Evolutionary conservation across 306 rosid species (phyloP).

Genomic region (Betula pendula): DNA sequence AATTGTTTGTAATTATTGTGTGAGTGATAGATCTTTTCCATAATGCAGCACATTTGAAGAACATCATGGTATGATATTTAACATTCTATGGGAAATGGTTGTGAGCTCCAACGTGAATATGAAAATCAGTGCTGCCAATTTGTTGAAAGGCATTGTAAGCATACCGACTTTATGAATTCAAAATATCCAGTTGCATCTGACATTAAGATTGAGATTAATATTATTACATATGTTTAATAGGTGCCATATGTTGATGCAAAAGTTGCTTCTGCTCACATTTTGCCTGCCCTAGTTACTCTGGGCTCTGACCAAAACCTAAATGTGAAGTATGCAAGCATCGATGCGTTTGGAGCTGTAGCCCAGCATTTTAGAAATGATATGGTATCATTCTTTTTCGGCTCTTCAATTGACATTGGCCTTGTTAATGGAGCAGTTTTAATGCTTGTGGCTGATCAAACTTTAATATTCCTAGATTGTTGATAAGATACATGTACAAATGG

Average conservation of each 20-base stretch:
- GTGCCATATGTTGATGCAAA: constrained; percentile 85
- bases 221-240: constrained; percentile 37
- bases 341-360: constrained; percentile 93
- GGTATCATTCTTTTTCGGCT: constrained; percentile 48
- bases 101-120: constrained; percentile 72
- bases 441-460: constrained; percentile 31
- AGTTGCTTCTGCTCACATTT: constrained; percentile 86
- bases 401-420: constrained; percentile 21
- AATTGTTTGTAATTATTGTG: constrained; percentile 23
- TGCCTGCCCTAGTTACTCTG: constrained; percentile 93
- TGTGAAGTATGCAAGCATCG: constrained; percentile 96
- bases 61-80: constrained; percentile 72
- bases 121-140: constrained; percentile 83
- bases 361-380: constrained; percentile 85
- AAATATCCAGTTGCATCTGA: constrained; percentile 29
- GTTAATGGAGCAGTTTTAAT: constrained; percentile 23
- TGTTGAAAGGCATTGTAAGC: constrained; percentile 85
- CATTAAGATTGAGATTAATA: constrained; percentile 27
- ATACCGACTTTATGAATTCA: constrained; percentile 21
- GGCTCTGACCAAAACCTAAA: constrained; percentile 87
- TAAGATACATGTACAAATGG: constrained; percentile 97
- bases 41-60: constrained; percentile 75
- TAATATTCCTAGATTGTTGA: constrained; percentile 72
- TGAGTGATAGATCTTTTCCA: constrained; percentile 26
- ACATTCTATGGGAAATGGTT: constrained; percentile 98